A percentile compares a stretch with the other conserved stretches of the same genome.
Evolutionary conservation across 1,139 yeast species (phyloP).

Genomic region (Taiozyma sp.): DNA sequence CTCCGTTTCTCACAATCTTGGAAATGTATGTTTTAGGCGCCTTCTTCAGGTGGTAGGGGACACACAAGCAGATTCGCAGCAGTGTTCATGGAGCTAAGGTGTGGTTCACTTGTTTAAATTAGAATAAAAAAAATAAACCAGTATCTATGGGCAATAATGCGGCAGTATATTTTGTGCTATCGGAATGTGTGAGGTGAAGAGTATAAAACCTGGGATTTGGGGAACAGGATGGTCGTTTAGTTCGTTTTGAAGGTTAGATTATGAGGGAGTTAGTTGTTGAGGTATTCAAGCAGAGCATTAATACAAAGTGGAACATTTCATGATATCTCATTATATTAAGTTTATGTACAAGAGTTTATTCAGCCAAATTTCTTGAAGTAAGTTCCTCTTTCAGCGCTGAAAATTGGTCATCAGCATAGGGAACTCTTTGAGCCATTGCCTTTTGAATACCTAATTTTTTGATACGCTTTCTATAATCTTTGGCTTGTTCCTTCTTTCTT

Average conservation of each 20-base stretch:
- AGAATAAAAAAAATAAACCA: too few relatives aligned
- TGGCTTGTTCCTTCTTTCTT: slow-evolving; percentile 6
- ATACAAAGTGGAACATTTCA: neutral
- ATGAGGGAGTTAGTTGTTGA: too few relatives aligned
- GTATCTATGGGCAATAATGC: too few relatives aligned
- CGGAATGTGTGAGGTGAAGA: too few relatives aligned
- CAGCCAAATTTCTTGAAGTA: slow-evolving; percentile 8
- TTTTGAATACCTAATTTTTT: slow-evolving; percentile 11
- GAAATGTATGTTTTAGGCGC: too few relatives aligned
- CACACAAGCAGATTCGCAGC: neutral
- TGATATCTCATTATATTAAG: neutral
- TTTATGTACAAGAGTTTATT: neutral
- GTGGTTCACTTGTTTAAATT: too few relatives aligned
- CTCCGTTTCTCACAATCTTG: slow-evolving; percentile 5
- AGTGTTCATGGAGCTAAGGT: too few relatives aligned
- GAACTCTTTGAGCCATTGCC: slow-evolving; percentile 17
- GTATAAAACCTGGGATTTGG: too few relatives aligned
- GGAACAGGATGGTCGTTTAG: too few relatives aligned
- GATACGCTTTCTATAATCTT: slow-evolving; percentile 11
- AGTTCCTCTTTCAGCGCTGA: slow-evolving; percentile 17
- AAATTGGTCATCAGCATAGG: slow-evolving; percentile 17
- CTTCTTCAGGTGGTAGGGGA: neutral
- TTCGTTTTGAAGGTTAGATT: too few relatives aligned
- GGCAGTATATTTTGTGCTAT: too few relatives aligned
- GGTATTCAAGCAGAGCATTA: too few relatives aligned